These are phyloP conservation scores for Borealophlyctis nickersoniae DNA, from an alignment of 192 early-diverging fungal genomes.

Conservation along the genomic window DNA sequence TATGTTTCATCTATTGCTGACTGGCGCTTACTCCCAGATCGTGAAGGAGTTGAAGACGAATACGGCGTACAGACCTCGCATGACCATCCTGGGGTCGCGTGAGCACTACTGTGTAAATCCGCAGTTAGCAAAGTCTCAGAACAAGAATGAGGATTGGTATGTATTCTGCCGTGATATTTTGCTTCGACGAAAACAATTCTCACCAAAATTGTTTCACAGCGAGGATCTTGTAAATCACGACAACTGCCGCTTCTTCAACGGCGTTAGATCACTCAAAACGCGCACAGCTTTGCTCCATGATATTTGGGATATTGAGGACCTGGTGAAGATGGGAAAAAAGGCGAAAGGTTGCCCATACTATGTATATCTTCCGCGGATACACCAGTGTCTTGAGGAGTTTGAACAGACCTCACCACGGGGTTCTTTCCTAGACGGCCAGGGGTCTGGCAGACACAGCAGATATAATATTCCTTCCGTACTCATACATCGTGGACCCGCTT, in stretches of 20 bases:
- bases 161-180: neutral
- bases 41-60: conserved; percentile 21
- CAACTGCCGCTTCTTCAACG: neutral
- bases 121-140: neutral
- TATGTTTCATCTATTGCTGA: no score
- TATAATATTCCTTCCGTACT: conserved; percentile 29
- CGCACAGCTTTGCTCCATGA: neutral
- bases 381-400: neutral
- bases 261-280: neutral
- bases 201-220: neutral
- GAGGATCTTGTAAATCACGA: neutral
- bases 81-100: conserved; percentile 23
- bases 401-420: neutral
- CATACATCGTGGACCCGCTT: conserved; percentile 22
- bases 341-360: conserved; percentile 16
- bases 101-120: conserved; percentile 27
- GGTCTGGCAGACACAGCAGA: conserved; percentile 11
- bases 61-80: conserved; percentile 8
- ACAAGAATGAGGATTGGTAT: conserved; percentile 11
- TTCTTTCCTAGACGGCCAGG: neutral
- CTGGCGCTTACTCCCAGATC: no score
- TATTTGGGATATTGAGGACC: conserved; percentile 33
- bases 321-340: conserved; percentile 23
- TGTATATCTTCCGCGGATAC: neutral
- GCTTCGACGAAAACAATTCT: neutral